These are phyloP conservation scores for Fusarium sp. DNA, from an alignment of 2,329 filamentous ascomycete genomes.

Conservation along the genomic window DNA sequence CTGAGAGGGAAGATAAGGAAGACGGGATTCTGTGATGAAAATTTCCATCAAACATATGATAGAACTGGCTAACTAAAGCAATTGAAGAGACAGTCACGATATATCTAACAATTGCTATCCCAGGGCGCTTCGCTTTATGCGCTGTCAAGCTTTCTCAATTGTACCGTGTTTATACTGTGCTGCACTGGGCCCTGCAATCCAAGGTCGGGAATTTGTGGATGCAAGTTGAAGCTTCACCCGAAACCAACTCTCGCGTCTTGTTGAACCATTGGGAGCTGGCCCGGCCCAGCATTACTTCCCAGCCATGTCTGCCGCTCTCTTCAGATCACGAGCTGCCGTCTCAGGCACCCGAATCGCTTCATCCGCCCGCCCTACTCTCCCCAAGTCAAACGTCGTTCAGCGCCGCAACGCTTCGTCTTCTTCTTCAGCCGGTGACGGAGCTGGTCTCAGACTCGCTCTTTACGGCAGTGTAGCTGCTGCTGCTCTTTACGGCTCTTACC, in stretches of 20 bases:
- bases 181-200: slow-evolving; percentile 37
- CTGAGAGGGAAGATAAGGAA: no score
- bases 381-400: slow-evolving; percentile 36
- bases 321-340: slow-evolving; percentile 40
- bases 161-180: slow-evolving; percentile 38
- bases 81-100: not conserved
- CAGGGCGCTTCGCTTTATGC: not conserved
- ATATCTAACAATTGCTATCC: not conserved
- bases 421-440: slow-evolving; percentile 46
- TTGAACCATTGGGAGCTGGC: slow-evolving; percentile 48
- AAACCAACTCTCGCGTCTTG: slow-evolving; percentile 40
- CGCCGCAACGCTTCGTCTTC: slow-evolving; percentile 52
- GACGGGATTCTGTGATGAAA: not conserved
- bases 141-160: not conserved
- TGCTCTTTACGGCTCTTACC: slow-evolving; percentile 62
- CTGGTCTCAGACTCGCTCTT: slow-evolving; percentile 51
- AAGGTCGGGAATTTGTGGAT: slow-evolving; percentile 42
- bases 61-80: fast-evolving
- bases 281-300: slow-evolving; percentile 43
- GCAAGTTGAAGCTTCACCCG: slow-evolving; percentile 42
- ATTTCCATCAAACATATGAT: not conserved
- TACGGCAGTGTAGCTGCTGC: slow-evolving; percentile 57
- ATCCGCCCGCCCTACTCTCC: slow-evolving; percentile 32
- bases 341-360: slow-evolving; percentile 33
- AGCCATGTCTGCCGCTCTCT: slow-evolving; percentile 42